Evolutionary conservation across 176 grass and related monocot genomes (phyloP).

Genomic region (Leersia perrieri): DNA sequence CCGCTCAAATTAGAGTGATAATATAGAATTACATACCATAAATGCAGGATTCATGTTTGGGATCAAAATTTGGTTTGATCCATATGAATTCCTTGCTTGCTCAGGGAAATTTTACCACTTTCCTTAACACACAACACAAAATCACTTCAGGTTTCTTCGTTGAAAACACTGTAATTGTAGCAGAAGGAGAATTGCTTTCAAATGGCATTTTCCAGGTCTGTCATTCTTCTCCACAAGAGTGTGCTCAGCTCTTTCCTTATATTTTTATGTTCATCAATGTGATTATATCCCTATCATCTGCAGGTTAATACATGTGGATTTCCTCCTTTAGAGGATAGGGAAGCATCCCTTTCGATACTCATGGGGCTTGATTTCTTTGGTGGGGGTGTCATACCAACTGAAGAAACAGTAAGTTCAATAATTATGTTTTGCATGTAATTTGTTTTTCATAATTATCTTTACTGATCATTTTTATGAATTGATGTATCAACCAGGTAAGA

Average conservation of each 20-base stretch:
- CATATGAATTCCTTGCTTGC: not conserved
- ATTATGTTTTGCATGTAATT: not conserved
- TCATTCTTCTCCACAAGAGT: not conserved
- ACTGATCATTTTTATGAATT: constrained; percentile 31
- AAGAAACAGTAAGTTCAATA: constrained; percentile 70
- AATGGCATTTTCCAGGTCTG: constrained; percentile 85
- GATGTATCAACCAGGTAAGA: constrained; percentile 54
- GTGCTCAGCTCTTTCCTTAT: not conserved
- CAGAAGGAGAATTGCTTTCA: constrained; percentile 81
- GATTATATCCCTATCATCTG: constrained; percentile 20
- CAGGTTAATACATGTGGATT: constrained; percentile 99
- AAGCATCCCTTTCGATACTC: constrained; percentile 60
- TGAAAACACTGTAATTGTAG: constrained; percentile 90
- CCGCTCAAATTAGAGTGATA: not conserved
- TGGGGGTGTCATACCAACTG: constrained; percentile 66
- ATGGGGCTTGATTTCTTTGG: constrained; percentile 99
- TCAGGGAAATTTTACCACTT: not conserved
- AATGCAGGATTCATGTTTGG: not conserved
- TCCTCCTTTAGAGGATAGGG: constrained; percentile 89
- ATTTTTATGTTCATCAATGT: not conserved
- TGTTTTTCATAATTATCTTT: not conserved
- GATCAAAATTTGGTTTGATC: not conserved
- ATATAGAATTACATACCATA: not conserved
- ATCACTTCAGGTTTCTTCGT: constrained; percentile 89
- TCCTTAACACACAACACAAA: constrained; percentile 85